phyloP scores from a whole-genome alignment of 352 stramenopile genomes.

The Thraustotheca clavata region DNA sequence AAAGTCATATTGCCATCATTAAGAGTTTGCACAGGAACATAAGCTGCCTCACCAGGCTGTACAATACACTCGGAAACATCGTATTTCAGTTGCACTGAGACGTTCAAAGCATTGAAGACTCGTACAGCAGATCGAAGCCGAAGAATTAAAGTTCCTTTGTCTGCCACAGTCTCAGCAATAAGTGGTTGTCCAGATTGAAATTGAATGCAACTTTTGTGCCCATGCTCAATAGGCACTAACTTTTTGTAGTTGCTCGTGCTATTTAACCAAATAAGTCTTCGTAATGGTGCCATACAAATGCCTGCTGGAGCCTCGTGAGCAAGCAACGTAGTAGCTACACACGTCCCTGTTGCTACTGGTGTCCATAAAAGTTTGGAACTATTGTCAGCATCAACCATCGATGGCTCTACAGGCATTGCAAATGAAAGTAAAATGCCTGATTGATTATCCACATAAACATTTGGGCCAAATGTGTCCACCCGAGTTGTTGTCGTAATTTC shows the following conservation, averaged over 20 bases:
- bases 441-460: constrained; percentile 84
- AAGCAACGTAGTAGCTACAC: constrained; percentile 65
- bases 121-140: constrained; percentile 71
- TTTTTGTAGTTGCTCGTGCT: constrained; percentile 50
- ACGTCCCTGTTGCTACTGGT: constrained; percentile 49
- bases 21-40: constrained; percentile 73
- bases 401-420: constrained; percentile 69
- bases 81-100: constrained; percentile 71
- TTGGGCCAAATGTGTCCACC: constrained; percentile 49
- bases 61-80: constrained; percentile 12
- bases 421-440: constrained; percentile 76
- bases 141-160: constrained; percentile 75
- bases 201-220: constrained; percentile 76
- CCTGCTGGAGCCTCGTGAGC: constrained; percentile 76
- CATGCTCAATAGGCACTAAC: constrained; percentile 80
- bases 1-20: constrained; percentile 62
- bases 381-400: constrained; percentile 24
- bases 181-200: constrained; percentile 57
- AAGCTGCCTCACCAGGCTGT: constrained; percentile 31
- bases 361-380: constrained; percentile 35
- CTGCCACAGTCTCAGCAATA: constrained; percentile 77
- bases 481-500: constrained; percentile 34
- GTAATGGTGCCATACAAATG: constrained; percentile 63
- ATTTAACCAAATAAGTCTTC: constrained; percentile 67
- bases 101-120: constrained; percentile 58